These are phyloP conservation scores for Teratosphaeria pseudoeucalypti DNA, from an alignment of 2,329 filamentous ascomycete species.

Conservation along the genomic window DNA sequence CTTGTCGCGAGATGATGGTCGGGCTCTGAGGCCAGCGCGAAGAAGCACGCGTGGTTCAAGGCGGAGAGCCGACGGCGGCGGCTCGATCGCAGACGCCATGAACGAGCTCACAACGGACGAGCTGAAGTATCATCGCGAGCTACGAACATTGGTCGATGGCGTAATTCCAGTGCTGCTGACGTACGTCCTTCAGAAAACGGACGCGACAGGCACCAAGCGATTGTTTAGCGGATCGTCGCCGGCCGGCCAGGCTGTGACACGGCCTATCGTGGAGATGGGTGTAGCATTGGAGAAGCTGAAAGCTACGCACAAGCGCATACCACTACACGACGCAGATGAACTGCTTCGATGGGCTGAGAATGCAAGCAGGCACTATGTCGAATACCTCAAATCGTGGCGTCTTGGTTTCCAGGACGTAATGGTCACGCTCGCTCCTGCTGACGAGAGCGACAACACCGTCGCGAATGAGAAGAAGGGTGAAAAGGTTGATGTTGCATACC, in stretches of 20 bases:
- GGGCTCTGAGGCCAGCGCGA: constrained; percentile 58
- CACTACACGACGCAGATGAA: constrained; percentile 58
- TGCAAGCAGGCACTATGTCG: constrained; percentile 66
- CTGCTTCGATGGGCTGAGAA: constrained; percentile 74
- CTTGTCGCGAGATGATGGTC: constrained; percentile 53
- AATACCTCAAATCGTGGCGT: constrained; percentile 81
- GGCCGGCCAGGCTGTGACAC: constrained; percentile 56
- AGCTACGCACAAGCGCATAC: constrained; percentile 68
- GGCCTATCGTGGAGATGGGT: constrained; percentile 90
- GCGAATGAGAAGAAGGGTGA: constrained; percentile 58
- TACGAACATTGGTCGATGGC: constrained; percentile 87
- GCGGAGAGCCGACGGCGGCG: constrained; percentile 54
- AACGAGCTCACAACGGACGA: constrained; percentile 76
- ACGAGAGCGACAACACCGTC: constrained; percentile 36
- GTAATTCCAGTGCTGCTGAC: constrained; percentile 87
- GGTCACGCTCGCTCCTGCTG: constrained; percentile 75
- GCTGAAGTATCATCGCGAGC: constrained; percentile 74
- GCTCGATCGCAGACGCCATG: constrained; percentile 66
- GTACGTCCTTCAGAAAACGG: constrained; percentile 66
- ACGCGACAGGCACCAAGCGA: constrained; percentile 31
- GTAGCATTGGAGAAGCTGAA: constrained; percentile 77
- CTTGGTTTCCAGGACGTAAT: constrained; percentile 91
- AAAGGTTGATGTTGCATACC: constrained; percentile 84
- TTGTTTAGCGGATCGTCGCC: constrained; percentile 27
- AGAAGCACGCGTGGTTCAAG: constrained; percentile 63